These are phyloP conservation scores for Mycena alexandri DNA, from an alignment of 768 basidiomycete species.

Conservation along the genomic window DNA sequence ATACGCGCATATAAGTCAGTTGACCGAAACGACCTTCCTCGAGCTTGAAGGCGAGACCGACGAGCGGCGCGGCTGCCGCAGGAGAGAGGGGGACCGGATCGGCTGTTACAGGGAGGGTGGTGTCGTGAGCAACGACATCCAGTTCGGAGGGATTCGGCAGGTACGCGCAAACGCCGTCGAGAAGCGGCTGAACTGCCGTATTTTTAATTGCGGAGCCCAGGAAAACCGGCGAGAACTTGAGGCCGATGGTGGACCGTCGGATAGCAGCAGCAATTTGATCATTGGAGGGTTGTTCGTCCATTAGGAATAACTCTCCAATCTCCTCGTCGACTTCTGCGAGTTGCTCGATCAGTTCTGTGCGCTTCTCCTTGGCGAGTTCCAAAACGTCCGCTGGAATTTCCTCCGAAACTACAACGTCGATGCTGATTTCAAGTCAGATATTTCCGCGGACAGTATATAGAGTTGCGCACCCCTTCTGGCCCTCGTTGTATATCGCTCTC, in stretches of 20 bases:
- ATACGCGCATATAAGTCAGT: slow-evolving; percentile 97
- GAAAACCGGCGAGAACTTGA: slow-evolving; percentile 97
- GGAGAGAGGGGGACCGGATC: slow-evolving; percentile 84
- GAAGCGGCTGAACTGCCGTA: slow-evolving; percentile 91
- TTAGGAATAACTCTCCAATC: slow-evolving; percentile 91
- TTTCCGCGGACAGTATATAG: background rate
- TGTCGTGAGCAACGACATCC: slow-evolving; percentile 85
- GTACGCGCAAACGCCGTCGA: slow-evolving; percentile 97
- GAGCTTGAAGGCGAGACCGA: slow-evolving; percentile 97
- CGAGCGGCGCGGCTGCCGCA: slow-evolving; percentile 87
- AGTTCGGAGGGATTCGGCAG: slow-evolving; percentile 90
- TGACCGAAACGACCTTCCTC: slow-evolving; percentile 98
- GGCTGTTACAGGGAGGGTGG: slow-evolving; percentile 70
- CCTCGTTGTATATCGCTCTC: slow-evolving; percentile 96
- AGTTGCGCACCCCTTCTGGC: slow-evolving; percentile 87
- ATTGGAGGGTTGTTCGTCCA: slow-evolving; percentile 82
- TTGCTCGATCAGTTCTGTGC: slow-evolving; percentile 91
- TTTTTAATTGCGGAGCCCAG: slow-evolving; percentile 98
- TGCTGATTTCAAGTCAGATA: slow-evolving; percentile 55
- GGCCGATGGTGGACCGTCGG: slow-evolving; percentile 86
- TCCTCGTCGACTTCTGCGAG: slow-evolving; percentile 97
- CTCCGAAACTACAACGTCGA: slow-evolving; percentile 82
- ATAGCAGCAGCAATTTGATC: slow-evolving; percentile 86
- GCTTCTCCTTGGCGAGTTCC: slow-evolving; percentile 85
- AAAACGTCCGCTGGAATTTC: slow-evolving; percentile 87